Conservation (phyloP, 176 grass and related monocot species). For the Alopecurus myosuroides region DNA sequence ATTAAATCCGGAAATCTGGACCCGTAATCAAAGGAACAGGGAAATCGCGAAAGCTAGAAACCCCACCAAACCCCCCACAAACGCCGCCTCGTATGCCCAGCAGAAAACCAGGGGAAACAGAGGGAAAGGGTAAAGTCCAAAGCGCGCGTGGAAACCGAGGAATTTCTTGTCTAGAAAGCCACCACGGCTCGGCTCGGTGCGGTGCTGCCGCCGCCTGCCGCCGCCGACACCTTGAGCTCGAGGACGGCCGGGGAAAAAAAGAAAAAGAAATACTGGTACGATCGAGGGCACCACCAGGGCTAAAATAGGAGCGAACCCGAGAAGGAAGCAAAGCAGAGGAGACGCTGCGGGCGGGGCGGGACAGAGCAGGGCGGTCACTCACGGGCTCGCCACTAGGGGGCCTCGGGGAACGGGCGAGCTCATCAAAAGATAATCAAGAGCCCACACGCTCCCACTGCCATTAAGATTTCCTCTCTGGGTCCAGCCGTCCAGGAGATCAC, state of each 20-base stretch:
- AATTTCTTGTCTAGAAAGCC: constrained; percentile 52
- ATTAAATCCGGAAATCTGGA: neutral
- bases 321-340: neutral
- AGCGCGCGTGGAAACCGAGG: constrained; percentile 40
- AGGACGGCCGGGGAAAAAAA: neutral
- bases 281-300: neutral
- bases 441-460: neutral
- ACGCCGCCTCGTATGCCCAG: neutral
- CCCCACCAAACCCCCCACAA: neutral
- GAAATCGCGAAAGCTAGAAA: constrained; percentile 19
- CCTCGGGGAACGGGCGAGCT: neutral
- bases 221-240: neutral
- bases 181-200: neutral
- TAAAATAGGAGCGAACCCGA: neutral
- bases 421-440: neutral
- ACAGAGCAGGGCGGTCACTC: neutral
- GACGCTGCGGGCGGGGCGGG: neutral
- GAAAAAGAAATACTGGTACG: neutral
- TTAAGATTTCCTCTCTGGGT: neutral
- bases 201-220: neutral
- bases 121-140: constrained; percentile 10
- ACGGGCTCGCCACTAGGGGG: neutral
- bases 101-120: constrained; percentile 17
- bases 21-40: neutral
- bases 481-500: neutral